Percentiles rank a stretch among this genome's conserved stretches.
Conservation (phyloP, 2,329 filamentous ascomycete species). For the Beauveria brongniartii region DNA sequence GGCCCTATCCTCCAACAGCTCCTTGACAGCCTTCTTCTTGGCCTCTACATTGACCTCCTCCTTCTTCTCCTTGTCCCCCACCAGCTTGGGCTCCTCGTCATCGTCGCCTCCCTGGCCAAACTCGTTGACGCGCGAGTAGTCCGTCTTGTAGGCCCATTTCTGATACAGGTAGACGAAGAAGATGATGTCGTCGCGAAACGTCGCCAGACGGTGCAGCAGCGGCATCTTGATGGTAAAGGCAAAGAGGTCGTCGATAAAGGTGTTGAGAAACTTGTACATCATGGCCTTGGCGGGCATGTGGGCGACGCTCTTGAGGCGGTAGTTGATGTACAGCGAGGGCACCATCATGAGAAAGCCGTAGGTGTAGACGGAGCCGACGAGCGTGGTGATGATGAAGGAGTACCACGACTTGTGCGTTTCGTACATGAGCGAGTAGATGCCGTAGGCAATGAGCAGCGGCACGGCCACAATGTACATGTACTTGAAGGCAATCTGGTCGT, state of each 20-base stretch:
- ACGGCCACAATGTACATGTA: constrained; percentile 93
- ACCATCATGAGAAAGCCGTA: constrained; percentile 99
- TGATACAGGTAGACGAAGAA: constrained; percentile 99
- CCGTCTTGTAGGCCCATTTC: constrained; percentile 82
- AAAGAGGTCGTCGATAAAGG: constrained; percentile 97
- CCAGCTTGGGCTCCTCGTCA: constrained; percentile 40
- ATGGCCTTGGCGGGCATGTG: constrained; percentile 96
- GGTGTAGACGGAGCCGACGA: constrained; percentile 93
- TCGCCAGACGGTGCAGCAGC: constrained; percentile 82
- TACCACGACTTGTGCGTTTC: constrained; percentile 98
- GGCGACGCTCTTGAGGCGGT: constrained; percentile 87
- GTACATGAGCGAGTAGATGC: constrained; percentile 83
- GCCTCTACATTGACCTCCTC: constrained; percentile 30
- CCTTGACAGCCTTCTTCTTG: constrained; percentile 32
- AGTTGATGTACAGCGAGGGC: constrained; percentile 96
- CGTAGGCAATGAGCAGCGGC: constrained; percentile 82
- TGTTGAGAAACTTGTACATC: constrained; percentile 98
- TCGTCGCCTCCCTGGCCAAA: constrained; percentile 98
- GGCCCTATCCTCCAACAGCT: constrained; percentile 17
- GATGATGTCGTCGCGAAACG: constrained; percentile 89
- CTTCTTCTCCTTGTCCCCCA: constrained; percentile 29
- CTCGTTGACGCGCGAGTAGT: constrained; percentile 90
- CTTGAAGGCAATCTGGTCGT: constrained; percentile 94
- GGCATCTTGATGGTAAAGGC: constrained; percentile 99
- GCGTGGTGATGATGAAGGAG: constrained; percentile 86